These are phyloP conservation scores for Berberis thunbergii DNA, from an alignment of 164 flowering plant species.

Conservation along the genomic window DNA sequence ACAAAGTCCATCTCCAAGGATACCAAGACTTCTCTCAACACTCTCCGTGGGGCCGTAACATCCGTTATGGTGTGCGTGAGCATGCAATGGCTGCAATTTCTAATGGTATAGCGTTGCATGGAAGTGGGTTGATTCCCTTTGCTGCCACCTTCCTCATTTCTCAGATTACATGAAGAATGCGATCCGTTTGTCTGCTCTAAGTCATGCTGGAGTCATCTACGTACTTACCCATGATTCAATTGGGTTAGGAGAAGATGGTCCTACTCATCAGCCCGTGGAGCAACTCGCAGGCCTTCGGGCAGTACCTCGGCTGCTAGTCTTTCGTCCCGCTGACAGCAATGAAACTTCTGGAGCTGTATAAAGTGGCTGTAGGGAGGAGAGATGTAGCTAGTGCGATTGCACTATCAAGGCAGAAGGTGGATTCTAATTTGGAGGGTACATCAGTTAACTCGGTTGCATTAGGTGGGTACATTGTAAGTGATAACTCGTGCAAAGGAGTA, in stretches of 20 bases:
- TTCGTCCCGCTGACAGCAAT: conserved; percentile 58
- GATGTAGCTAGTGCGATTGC: conserved; percentile 38
- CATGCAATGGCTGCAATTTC: conserved; percentile 59
- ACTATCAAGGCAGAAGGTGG: conserved; percentile 50
- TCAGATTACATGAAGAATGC: conserved; percentile 57
- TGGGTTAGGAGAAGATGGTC: conserved; percentile 71
- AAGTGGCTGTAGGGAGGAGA: conserved; percentile 34
- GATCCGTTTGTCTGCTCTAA: conserved; percentile 44
- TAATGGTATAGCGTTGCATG: conserved; percentile 53
- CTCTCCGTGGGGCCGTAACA: conserved; percentile 39
- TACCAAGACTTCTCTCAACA: conserved; percentile 24
- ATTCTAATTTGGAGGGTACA: conserved; percentile 41
- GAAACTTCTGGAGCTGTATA: conserved; percentile 67
- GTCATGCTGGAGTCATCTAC: conserved; percentile 52
- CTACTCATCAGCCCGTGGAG: conserved; percentile 72
- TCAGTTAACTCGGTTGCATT: conserved; percentile 27
- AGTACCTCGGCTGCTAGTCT: conserved; percentile 37
- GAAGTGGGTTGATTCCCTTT: conserved; percentile 51
- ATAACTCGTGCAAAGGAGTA: conserved; percentile 26
- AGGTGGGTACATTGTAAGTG: conserved; percentile 48
- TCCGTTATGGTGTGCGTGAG: conserved; percentile 52
- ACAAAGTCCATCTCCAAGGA: conserved; percentile 25
- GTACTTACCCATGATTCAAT: conserved; percentile 66
- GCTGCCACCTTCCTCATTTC: conserved; percentile 51
- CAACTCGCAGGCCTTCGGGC: conserved; percentile 53